A percentile compares a stretch with the other conserved stretches of the same genome.
These are phyloP conservation scores for Infundibulicybe gibba DNA, from an alignment of 768 basidiomycete genomes.

Conservation along the genomic window DNA sequence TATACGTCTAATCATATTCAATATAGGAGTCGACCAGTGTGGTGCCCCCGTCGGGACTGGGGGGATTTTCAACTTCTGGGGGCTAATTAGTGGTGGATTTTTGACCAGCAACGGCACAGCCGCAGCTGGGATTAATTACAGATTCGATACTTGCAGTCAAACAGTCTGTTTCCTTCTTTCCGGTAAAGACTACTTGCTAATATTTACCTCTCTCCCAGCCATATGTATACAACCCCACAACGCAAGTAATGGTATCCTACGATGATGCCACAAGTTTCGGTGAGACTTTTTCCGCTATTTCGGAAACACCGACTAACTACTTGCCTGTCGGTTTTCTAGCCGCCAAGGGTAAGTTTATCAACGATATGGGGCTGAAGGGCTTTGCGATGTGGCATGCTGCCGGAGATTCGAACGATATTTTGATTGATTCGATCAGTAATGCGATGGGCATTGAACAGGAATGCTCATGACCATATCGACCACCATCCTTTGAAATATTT, in stretches of 20 bases:
- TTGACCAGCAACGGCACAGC: constrained; percentile 41
- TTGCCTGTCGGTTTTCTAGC: constrained; percentile 17
- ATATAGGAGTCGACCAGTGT: constrained; percentile 42
- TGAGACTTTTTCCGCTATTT: constrained; percentile 7
- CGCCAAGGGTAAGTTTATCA: constrained; percentile 61
- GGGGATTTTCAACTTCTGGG: constrained; percentile 62
- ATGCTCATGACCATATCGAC: constrained; percentile 6
- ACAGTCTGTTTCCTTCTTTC: constrained; percentile 50
- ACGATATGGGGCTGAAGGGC: constrained; percentile 46
- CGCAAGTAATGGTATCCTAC: constrained; percentile 60
- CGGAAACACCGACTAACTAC: neutral
- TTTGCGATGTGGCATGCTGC: constrained; percentile 68
- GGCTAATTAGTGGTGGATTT: constrained; percentile 52
- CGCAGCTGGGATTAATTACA: constrained; percentile 48
- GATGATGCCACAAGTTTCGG: constrained; percentile 63
- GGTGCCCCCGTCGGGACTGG: constrained; percentile 29
- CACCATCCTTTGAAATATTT: too few relatives aligned
- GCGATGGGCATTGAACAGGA: constrained; percentile 26
- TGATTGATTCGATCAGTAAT: constrained; percentile 50
- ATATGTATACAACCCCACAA: constrained; percentile 56
- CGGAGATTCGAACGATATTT: constrained; percentile 56
- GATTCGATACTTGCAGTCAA: constrained; percentile 65
- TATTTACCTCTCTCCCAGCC: constrained; percentile 41
- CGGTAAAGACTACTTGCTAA: neutral
- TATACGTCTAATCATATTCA: too few relatives aligned